Evolutionary conservation across 192 early-diverging fungal genomes (phyloP), one percentile per base, ranked within the genome.

Genomic region (Entomortierella chlamydospora): DNA sequence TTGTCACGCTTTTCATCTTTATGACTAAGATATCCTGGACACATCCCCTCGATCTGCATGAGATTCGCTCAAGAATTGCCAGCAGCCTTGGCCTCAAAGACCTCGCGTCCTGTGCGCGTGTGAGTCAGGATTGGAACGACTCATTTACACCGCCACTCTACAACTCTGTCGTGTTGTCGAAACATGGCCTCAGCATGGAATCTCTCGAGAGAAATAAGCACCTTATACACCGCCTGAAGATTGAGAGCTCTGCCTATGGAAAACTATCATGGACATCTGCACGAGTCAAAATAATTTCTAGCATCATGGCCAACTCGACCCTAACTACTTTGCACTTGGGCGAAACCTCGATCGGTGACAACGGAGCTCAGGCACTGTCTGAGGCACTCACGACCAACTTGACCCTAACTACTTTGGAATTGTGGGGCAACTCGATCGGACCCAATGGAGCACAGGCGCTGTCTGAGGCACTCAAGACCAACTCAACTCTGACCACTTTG

Each of bases 1-100:
- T 43, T 37, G 30, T 51, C 61, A 51, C 61, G 41, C 30, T 63
- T 22, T 33, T 33, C 49, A 52, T 52, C 61, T 63, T 63, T 45
- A 63, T 63, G 61, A 37, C 43, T 20, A 31, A 50, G 30, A 63
- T 63, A 17, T 51, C 50, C 49, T 13, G 22, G 61, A 63, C 61
- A 33, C 61, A 51, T 63, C 28, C 61, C 49, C 61, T 63, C 49
- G 61, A 63, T 63, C 61, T 63, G 50, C 61, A 49, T 63, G 49
- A 63, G 61, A 63, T 63, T 63, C 61, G 61, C 15, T 63, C 47
- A 63, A 63, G 43, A 63, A 63, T 63, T 51, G 61, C 61, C 61
- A 51, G 61, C 2, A 29, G 47, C 25, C 61, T 63, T 63, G 47
- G 25, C 49, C 28, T 30, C 23, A 63, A 63, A 37, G 61, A 63